Evolutionary conservation across 257 asterid genomes (phyloP).

Genomic region (Gentiana straminea): DNA sequence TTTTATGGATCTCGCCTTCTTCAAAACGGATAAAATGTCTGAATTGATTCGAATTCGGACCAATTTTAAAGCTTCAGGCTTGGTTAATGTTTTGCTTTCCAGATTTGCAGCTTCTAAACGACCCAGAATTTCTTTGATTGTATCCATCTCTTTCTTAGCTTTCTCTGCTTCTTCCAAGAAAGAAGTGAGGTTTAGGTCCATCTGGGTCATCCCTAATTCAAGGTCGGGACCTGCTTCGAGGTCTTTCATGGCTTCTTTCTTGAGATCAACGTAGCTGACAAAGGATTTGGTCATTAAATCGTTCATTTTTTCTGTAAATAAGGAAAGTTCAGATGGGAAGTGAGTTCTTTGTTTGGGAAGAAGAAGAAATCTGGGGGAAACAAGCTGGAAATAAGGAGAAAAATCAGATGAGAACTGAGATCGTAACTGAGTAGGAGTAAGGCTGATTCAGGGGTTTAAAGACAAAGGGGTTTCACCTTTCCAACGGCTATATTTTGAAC

Average conservation of each 20-base stretch:
- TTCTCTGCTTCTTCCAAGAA: constrained; percentile 79
- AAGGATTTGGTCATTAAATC: constrained; percentile 91
- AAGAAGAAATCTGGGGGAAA: constrained; percentile 4
- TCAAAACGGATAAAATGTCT: constrained; percentile 47
- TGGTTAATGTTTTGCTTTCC: constrained; percentile 56
- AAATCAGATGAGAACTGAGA: neutral
- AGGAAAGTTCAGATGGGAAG: neutral
- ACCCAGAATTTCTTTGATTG: constrained; percentile 45
- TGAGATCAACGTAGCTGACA: constrained; percentile 85
- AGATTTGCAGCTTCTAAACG: constrained; percentile 49
- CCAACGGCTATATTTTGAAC: constrained; percentile 38
- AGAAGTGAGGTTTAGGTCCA: constrained; percentile 50
- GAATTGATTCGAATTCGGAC: constrained; percentile 39
- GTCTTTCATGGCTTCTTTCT: constrained; percentile 80
- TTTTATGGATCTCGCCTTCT: constrained; percentile 50
- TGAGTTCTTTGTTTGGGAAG: neutral
- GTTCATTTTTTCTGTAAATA: constrained; percentile 50
- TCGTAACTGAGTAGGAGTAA: constrained; percentile 4
- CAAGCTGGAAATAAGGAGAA: constrained; percentile 3
- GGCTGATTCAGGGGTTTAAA: constrained; percentile 12
- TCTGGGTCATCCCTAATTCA: constrained; percentile 49
- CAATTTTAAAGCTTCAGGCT: constrained; percentile 63
- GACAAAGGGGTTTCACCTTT: constrained; percentile 29
- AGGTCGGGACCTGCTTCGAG: constrained; percentile 41
- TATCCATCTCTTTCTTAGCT: constrained; percentile 60